phyloP scores from a whole-genome alignment of 306 rosid species.

The Rosa chinensis region DNA sequence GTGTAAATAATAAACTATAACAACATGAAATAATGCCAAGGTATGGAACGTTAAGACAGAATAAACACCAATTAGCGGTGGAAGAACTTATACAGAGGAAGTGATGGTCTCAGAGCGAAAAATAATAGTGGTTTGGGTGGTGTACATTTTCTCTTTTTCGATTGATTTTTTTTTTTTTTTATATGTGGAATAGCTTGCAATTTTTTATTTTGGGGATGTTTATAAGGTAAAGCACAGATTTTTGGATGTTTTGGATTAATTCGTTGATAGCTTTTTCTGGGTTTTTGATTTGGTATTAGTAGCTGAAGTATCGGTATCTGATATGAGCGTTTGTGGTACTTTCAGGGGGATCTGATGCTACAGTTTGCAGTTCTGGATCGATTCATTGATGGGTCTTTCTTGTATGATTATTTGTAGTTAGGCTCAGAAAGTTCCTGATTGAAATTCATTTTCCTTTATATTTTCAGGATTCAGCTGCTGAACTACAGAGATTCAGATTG shows the following conservation, averaged over 20 bases:
- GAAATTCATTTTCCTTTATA: slow-evolving; percentile 16
- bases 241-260: slow-evolving; percentile 19
- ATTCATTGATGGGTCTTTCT: slow-evolving; percentile 31
- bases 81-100: too few relatives aligned
- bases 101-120: too few relatives aligned
- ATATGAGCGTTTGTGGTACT: not conserved
- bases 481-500: slow-evolving; percentile 25
- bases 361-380: slow-evolving; percentile 37
- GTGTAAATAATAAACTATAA: too few relatives aligned
- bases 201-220: slow-evolving; percentile 16
- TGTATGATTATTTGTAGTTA: slow-evolving; percentile 8
- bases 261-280: slow-evolving; percentile 23
- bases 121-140: too few relatives aligned
- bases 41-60: too few relatives aligned
- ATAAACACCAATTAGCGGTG: too few relatives aligned
- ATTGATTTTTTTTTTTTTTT: too few relatives aligned
- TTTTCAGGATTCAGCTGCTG: slow-evolving; percentile 14
- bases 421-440: slow-evolving; percentile 21
- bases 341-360: slow-evolving; percentile 35
- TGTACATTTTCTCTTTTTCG: too few relatives aligned
- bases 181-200: too few relatives aligned
- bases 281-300: slow-evolving; percentile 28
- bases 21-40: too few relatives aligned
- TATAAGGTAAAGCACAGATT: not conserved
- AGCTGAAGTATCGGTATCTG: slow-evolving; percentile 24